Evolutionary conservation across 2,329 filamentous ascomycete species (phyloP).

Genomic region (Neofusicoccum umdonicola): DNA sequence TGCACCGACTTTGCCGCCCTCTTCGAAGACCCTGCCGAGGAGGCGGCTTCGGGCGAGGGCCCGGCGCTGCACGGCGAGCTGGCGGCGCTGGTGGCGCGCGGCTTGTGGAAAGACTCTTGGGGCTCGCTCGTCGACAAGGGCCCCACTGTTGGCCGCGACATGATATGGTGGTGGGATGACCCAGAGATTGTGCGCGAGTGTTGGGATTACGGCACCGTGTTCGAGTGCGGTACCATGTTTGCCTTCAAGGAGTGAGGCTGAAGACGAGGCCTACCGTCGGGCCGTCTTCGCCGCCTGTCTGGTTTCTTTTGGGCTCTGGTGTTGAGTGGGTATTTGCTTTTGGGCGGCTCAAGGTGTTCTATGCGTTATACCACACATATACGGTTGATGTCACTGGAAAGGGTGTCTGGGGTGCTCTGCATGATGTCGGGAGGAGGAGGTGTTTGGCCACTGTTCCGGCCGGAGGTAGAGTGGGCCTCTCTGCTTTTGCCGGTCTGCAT

Average conservation of each 20-base stretch:
- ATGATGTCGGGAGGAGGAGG: not conserved
- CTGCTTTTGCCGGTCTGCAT: not conserved
- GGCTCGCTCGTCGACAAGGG: constrained; percentile 34
- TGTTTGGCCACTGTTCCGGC: not conserved
- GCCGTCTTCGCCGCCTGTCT: too few species aligned
- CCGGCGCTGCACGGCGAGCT: constrained; percentile 32
- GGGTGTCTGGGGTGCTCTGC: not conserved
- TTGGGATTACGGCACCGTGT: constrained; percentile 32
- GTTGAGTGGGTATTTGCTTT: not conserved
- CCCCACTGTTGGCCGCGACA: not conserved
- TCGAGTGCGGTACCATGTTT: constrained; percentile 37
- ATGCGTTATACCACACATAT: not conserved
- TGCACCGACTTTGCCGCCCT: not conserved
- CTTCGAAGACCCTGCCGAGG: not conserved
- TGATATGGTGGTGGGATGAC: constrained; percentile 41
- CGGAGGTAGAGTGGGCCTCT: not conserved
- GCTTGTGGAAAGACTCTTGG: constrained; percentile 40
- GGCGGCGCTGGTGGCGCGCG: constrained; percentile 32
- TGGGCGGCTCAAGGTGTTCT: not conserved
- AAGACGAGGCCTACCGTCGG: too few species aligned
- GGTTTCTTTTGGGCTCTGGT: not conserved
- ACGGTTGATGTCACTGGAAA: not conserved
- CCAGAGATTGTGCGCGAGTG: constrained; percentile 37
- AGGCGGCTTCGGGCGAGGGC: not conserved
- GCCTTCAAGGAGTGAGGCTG: constrained; percentile 30